Conservation (phyloP, 768 basidiomycete species). For the Collybia sordida region DNA sequence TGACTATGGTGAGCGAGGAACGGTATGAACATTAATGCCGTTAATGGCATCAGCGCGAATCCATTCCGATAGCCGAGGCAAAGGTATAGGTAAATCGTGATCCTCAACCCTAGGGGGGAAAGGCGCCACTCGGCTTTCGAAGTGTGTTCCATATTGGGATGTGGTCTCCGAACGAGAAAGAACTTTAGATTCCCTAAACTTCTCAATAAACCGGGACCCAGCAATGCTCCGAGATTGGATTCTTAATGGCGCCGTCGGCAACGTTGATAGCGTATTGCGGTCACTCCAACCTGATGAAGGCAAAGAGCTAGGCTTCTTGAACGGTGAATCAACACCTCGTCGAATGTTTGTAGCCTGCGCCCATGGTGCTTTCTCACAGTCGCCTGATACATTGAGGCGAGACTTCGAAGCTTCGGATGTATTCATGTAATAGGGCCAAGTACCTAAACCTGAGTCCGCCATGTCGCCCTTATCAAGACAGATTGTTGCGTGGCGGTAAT, state of each 20-base stretch:
- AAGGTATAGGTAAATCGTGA: constrained; percentile 56
- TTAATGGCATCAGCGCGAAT: constrained; percentile 41
- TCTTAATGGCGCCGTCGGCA: constrained; percentile 30
- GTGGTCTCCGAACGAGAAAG: constrained; percentile 27
- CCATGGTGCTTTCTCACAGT: constrained; percentile 45
- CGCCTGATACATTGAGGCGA: constrained; percentile 4
- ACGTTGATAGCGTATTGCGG: constrained; percentile 12
- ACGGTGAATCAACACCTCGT: constrained; percentile 61
- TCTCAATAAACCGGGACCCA: constrained; percentile 43
- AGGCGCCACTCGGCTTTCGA: constrained; percentile 14
- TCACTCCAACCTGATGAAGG: constrained; percentile 10
- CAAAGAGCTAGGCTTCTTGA: constrained; percentile 26
- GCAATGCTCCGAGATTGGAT: constrained; percentile 21
- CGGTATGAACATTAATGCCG: constrained; percentile 20
- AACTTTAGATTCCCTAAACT: constrained; percentile 33
- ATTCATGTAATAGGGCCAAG: constrained; percentile 10
- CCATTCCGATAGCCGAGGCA: constrained; percentile 52
- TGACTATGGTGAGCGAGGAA: constrained; percentile 15
- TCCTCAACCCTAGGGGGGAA: constrained; percentile 45
- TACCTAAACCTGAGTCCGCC: constrained; percentile 3
- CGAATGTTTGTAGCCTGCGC: constrained; percentile 40
- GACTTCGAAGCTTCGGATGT: constrained; percentile 28
- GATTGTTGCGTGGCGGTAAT: constrained; percentile 2
- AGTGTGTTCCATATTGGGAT: constrained; percentile 18
- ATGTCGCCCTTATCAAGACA: background rate